A percentile compares a stretch with the other conserved stretches of the same genome.
Evolutionary conservation across 441 rosid genomes (phyloP).

Genomic region (Erodium texanum): DNA sequence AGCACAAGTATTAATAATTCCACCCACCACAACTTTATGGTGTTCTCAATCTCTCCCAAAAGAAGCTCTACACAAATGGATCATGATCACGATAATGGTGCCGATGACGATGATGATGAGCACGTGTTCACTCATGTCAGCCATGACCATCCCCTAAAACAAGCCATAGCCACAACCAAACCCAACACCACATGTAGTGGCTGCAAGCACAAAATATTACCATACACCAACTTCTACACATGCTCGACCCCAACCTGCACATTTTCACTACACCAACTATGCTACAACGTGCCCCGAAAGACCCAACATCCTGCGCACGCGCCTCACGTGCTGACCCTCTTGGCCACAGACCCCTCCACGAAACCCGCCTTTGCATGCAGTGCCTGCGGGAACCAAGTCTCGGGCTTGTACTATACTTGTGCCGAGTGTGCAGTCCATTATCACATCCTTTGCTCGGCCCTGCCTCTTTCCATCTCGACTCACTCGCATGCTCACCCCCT

Average conservation of each 20-base stretch:
- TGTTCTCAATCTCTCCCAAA: background rate
- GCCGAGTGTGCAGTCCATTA: slow-evolving; percentile 25
- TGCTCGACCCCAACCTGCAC: slow-evolving; percentile 31
- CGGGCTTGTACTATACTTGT: slow-evolving; percentile 40
- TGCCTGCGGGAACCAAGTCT: slow-evolving; percentile 32
- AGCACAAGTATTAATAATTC: too few relatives aligned
- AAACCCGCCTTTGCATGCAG: slow-evolving; percentile 19
- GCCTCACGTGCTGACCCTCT: slow-evolving; percentile 30
- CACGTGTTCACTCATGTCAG: slow-evolving; percentile 31
- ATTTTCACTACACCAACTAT: slow-evolving; percentile 33
- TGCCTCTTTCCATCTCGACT: slow-evolving; percentile 33
- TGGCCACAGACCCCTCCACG: slow-evolving; percentile 15
- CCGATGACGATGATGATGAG: background rate
- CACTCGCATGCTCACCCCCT: slow-evolving; percentile 38
- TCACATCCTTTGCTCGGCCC: slow-evolving; percentile 33
- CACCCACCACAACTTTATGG: too few relatives aligned
- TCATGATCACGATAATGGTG: background rate
- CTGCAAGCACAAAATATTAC: slow-evolving; percentile 29
- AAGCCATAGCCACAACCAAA: background rate
- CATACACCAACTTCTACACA: slow-evolving; percentile 24
- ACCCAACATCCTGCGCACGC: slow-evolving; percentile 37
- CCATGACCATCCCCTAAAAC: slow-evolving; percentile 38
- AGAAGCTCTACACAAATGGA: background rate
- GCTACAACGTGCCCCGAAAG: slow-evolving; percentile 37
- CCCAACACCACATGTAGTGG: slow-evolving; percentile 23